Evolutionary conservation across 306 rosid species (phyloP).

Genomic region (Sicyos baderoa): DNA sequence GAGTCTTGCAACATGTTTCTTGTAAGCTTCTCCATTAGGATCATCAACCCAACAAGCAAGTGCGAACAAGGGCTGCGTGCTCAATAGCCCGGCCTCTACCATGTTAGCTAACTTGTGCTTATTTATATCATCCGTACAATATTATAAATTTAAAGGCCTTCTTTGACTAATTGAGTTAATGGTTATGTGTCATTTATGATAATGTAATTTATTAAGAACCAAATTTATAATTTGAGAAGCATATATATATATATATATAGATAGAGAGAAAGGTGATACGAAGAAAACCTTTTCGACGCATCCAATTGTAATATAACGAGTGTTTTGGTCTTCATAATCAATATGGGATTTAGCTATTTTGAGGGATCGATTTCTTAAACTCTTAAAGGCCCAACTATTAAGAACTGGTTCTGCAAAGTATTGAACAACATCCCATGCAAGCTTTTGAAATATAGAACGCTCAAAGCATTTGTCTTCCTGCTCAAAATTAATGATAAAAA

Average conservation of each 20-base stretch:
- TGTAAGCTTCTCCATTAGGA: conserved; percentile 81
- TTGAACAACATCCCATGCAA: conserved; percentile 11
- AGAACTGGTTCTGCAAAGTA: conserved; percentile 28
- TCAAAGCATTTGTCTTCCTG: conserved; percentile 34
- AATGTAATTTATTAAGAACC: too few species aligned
- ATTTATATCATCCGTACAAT: neutral
- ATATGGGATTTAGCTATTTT: conserved; percentile 24
- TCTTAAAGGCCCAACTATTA: conserved; percentile 24
- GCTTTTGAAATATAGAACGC: conserved; percentile 21
- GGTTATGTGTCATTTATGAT: too few species aligned
- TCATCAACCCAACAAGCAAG: conserved; percentile 56
- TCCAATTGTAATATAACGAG: conserved; percentile 34
- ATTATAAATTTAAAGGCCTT: too few species aligned
- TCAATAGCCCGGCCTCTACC: neutral
- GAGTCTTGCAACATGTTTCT: conserved; percentile 15
- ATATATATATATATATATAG: too few species aligned
- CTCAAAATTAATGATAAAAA: too few species aligned
- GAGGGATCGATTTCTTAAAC: conserved; percentile 27
- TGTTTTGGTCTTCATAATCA: conserved; percentile 31
- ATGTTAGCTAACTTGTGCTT: neutral
- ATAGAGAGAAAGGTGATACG: too few species aligned
- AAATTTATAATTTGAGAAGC: too few species aligned
- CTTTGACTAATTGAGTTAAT: too few species aligned
- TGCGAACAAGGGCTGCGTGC: conserved; percentile 22
- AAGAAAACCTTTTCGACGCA: conserved; percentile 26